Conservation (phyloP, 441 rosid genomes). For the Adansonia madagascariensis region DNA sequence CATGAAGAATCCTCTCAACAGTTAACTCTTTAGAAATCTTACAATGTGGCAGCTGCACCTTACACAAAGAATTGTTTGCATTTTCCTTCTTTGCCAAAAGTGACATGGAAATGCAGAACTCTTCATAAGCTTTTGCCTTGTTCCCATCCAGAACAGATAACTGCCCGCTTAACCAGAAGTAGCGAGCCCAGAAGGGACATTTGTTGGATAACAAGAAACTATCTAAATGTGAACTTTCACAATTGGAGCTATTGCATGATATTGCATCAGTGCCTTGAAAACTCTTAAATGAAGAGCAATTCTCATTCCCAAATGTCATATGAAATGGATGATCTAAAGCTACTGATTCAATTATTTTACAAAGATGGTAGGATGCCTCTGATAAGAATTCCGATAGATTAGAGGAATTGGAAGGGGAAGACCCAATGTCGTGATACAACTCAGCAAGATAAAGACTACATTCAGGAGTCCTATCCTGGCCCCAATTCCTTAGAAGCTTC, state of each 20-base stretch:
- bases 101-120: constrained; percentile 66
- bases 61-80: constrained; percentile 40
- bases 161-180: constrained; percentile 93
- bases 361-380: constrained; percentile 86
- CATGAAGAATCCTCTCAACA: constrained; percentile 65
- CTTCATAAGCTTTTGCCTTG: constrained; percentile 82
- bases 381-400: constrained; percentile 60
- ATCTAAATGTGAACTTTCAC: constrained; percentile 34
- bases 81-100: constrained; percentile 58
- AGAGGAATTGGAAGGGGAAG: constrained; percentile 54
- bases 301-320: constrained; percentile 42
- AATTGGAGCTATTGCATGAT: constrained; percentile 33
- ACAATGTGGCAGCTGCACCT: constrained; percentile 70
- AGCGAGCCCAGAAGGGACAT: constrained; percentile 79
- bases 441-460: constrained; percentile 97
- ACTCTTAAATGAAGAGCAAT: constrained; percentile 40
- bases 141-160: constrained; percentile 77
- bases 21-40: constrained; percentile 68
- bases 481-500: constrained; percentile 86
- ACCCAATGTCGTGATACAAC: constrained; percentile 76
- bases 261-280: constrained; percentile 44
- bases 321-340: constrained; percentile 65
- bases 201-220: constrained; percentile 45
- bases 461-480: constrained; percentile 79
- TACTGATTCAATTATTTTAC: constrained; percentile 90